These are phyloP conservation scores for Xenoacremonium recifei DNA, from an alignment of 2,329 filamentous ascomycete genomes.

Conservation along the genomic window DNA sequence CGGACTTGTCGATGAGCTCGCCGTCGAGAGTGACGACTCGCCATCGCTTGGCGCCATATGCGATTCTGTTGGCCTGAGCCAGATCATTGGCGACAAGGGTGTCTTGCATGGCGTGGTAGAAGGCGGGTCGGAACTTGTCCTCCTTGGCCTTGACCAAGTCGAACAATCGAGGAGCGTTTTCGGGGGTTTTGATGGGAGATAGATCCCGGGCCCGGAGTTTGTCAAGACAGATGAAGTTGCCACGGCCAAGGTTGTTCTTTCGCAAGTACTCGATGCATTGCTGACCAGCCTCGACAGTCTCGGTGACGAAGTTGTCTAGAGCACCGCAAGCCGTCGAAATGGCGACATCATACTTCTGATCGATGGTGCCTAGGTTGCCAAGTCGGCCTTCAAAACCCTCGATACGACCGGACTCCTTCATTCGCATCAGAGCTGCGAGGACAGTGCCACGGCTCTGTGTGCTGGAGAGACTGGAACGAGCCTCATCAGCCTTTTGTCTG, in stretches of 20 bases:
- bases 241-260: constrained; percentile 94
- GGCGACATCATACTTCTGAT: constrained; percentile 93
- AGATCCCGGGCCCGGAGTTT: constrained; percentile 79
- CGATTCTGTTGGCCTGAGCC: constrained; percentile 94
- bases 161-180: constrained; percentile 88
- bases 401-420: constrained; percentile 94
- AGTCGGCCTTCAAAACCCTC: constrained; percentile 95
- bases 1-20: constrained; percentile 95
- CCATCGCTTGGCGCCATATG: constrained; percentile 91
- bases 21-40: constrained; percentile 93
- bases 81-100: constrained; percentile 91
- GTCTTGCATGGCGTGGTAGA: constrained; percentile 93
- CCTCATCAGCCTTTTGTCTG: constrained; percentile 94
- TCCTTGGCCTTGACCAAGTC: constrained; percentile 90
- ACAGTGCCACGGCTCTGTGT: constrained; percentile 94
- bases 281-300: constrained; percentile 92
- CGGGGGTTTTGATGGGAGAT: constrained; percentile 79
- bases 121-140: constrained; percentile 82
- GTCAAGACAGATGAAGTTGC: constrained; percentile 95
- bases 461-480: constrained; percentile 82
- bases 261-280: constrained; percentile 97
- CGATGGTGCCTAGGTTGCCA: constrained; percentile 90
- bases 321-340: constrained; percentile 93
- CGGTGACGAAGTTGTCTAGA: constrained; percentile 94
- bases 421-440: constrained; percentile 83